Base-by-base conservation (phyloP, 768 basidiomycete genomes). In the Phaeotremella fagi region DNA sequence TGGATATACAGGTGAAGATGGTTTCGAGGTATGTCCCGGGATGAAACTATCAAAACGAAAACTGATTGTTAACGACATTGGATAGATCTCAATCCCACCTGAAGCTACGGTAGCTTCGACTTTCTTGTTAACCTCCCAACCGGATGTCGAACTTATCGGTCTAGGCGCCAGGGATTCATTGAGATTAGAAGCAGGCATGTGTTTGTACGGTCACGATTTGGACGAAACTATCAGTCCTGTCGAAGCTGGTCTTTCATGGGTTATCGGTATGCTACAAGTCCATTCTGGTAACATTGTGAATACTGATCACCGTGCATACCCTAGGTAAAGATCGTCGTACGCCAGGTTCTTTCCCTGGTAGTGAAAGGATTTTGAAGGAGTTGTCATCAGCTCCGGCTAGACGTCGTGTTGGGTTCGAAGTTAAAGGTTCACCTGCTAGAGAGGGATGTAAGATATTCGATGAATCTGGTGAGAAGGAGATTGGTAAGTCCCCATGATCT, bases 1-100 rank as follows among this genome's bases (percentile, higher is more conserved):
- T 25, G 95, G 95, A 3, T 99, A 99, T 76, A 98, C 95, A 0
- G 95, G 95, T 11, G 95, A 99, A 76, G 95, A 99, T 74, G 95
- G 95, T 0, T 98, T 99, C 61, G 95, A 99, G 80, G 90, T 84
- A 23, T 53, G 77, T 54, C 24, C 23, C 26, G 42, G 44, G 45
- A 37, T 44, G 18, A 43, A 26, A 24, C 15, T 42, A 24, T 3
- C 41, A 28, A 9, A 3, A 35, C 11, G 18, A 25, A 26, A 23
- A 16, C 22, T n/a, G 48, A 50, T 28, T 46, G 14, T 33, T 37
- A 2, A 23, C 31, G 42, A 37, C 36, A 18, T 37, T 15, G 45
- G 14, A 12, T 48, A 74, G 90, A 90, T 97, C 57, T 94, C 90
- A 3, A 85, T 94, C 36, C 89, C 89, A 1, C 88, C 88, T 0